phyloP scores from a whole-genome alignment of 140 eudicot genomes.

The Erigeron philadelphicus region DNA sequence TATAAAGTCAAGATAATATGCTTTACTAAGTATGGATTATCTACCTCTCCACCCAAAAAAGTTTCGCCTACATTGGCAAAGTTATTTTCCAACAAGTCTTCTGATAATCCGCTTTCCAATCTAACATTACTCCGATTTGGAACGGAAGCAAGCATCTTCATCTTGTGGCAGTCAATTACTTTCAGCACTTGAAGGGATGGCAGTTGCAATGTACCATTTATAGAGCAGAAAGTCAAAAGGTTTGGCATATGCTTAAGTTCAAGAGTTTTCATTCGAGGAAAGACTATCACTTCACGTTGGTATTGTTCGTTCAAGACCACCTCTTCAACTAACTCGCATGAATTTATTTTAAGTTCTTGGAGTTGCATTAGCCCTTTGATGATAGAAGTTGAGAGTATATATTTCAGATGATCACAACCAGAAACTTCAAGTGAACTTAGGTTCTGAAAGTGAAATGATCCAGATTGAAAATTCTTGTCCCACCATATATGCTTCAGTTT shows the following conservation, averaged over 20 bases:
- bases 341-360: constrained; percentile 26
- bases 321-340: constrained; percentile 29
- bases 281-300: constrained; percentile 8
- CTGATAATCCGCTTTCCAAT: constrained; percentile 3
- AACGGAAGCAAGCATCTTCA: constrained; percentile 18
- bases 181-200: constrained; percentile 25
- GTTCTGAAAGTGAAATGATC: constrained; percentile 22
- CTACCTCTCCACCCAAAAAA: constrained; percentile 28
- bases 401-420: constrained; percentile 27
- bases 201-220: constrained; percentile 17
- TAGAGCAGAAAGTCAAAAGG: constrained; percentile 18
- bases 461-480: constrained; percentile 17
- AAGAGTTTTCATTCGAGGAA: constrained; percentile 26
- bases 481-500: constrained; percentile 34
- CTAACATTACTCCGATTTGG: constrained; percentile 16
- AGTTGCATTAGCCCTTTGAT: constrained; percentile 27
- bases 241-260: constrained; percentile 28
- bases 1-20: not conserved
- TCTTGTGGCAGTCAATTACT: constrained; percentile 26
- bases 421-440: constrained; percentile 28
- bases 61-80: not conserved
- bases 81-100: not conserved
- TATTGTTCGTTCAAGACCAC: constrained; percentile 18
- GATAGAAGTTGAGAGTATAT: constrained; percentile 27
- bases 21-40: not conserved